Base-by-base conservation (phyloP, 2,329 filamentous ascomycete genomes). In the Lasiodiplodia sp. region DNA sequence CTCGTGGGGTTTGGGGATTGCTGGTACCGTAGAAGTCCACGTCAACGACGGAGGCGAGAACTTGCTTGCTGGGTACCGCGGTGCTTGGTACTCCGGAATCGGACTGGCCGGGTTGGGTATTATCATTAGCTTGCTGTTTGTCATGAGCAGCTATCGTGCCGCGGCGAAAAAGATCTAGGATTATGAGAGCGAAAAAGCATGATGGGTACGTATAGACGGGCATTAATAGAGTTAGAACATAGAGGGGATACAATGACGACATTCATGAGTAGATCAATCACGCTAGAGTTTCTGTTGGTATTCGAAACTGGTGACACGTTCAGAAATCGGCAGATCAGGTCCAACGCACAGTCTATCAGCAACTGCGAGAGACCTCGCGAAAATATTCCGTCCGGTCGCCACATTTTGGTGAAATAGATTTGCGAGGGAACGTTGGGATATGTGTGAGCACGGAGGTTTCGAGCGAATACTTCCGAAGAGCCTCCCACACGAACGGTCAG, bases 1-100 rank as follows among this genome's bases (percentile, higher is more conserved):
- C 40, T 79, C 78, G 12, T 76, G 82, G 28, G 81, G 80, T 4
- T 72, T 83, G 25, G 81, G 81, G 0, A 78, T 83, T 62, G 81
- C 80, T 12, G 81, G 80, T 0, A 83, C 80, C 0, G 79, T 83
- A 1, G 81, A 83, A 69, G 75, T 73, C 7, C 73, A 82, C 63
- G 73, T 80, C 2, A 80, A 79, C 65, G 69, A 75, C 38, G 78
- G 79, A 4, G 79, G 75, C 2, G 71, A 71, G n/a, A 75, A 81
- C 66, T 52, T 75, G 38, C 64, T 83, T 38, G 69, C 53, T 40
- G 81, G 81, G 7, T 82, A 80, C 68, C 74, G 81, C 1, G 76
- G 75, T 16, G 81, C 81, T 1, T 74, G 75, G 71, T 83, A 81
- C 70, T 58, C 80, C 14, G 80, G 74, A 3, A 74, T 81, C 21